Percentiles rank a stretch among this genome's conserved stretches.
Evolutionary conservation across 2,329 filamentous ascomycete genomes (phyloP).

Genomic region (Fusarium mundagurra): DNA sequence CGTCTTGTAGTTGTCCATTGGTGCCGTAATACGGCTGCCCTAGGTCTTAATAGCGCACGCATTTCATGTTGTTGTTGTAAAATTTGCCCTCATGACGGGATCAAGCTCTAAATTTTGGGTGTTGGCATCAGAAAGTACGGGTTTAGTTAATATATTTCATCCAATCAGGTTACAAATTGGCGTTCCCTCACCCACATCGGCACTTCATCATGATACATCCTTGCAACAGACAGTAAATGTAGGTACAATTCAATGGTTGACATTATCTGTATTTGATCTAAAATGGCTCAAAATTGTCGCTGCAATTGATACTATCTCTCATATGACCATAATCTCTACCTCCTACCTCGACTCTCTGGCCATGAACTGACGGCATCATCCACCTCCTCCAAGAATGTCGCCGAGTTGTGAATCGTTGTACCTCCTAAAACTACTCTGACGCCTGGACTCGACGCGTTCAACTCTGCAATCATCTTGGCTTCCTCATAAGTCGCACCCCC

Average conservation of each 20-base stretch:
- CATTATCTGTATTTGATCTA: background rate
- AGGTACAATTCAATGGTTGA: background rate
- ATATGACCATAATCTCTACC: slow-evolving; percentile 21
- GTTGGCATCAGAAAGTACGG: background rate
- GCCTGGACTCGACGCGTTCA: slow-evolving; percentile 91
- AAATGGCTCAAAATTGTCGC: slow-evolving; percentile 3
- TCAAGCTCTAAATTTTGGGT: slow-evolving; percentile 12
- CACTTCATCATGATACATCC: background rate
- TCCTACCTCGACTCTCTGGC: slow-evolving; percentile 69
- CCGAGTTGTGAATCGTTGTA: slow-evolving; percentile 87
- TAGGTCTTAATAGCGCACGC: slow-evolving; percentile 42
- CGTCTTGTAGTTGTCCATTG: slow-evolving; percentile 23
- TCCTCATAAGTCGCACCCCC: slow-evolving; percentile 97
- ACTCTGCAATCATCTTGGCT: slow-evolving; percentile 92
- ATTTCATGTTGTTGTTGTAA: slow-evolving; percentile 42
- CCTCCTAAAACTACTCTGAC: slow-evolving; percentile 90
- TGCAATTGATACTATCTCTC: slow-evolving; percentile 1
- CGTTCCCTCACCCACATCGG: background rate
- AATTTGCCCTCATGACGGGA: slow-evolving; percentile 24
- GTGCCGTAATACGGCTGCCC: slow-evolving; percentile 29
- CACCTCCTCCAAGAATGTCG: slow-evolving; percentile 89
- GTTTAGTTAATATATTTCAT: background rate
- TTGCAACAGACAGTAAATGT: background rate
- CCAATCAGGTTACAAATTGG: slow-evolving; percentile 4
- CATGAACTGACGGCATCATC: slow-evolving; percentile 87